These are phyloP conservation scores for Ogataea pini DNA, from an alignment of 805 yeast genomes.

Conservation along the genomic window DNA sequence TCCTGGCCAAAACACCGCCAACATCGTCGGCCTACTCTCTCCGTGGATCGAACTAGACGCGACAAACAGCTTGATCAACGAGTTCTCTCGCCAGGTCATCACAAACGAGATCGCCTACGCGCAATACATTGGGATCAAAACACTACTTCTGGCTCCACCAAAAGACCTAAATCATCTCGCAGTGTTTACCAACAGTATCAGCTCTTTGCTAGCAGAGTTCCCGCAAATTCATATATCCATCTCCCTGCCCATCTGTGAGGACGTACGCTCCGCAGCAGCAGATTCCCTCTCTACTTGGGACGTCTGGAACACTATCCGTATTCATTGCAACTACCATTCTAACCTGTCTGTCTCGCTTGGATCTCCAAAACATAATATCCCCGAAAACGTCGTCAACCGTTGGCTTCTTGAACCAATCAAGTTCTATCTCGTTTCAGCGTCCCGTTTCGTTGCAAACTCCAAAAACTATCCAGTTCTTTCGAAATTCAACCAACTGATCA, in stretches of 20 bases:
- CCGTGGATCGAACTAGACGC: conserved; percentile 74
- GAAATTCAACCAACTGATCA: conserved; percentile 52
- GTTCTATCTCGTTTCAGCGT: conserved; percentile 54
- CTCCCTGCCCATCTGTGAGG: conserved; percentile 53
- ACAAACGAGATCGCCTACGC: conserved; percentile 60
- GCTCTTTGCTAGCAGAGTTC: conserved; percentile 26
- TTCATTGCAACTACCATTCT: conserved; percentile 52
- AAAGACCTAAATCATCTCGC: conserved; percentile 53
- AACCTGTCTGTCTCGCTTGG: conserved; percentile 73
- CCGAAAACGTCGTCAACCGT: conserved; percentile 50
- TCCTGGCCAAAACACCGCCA: conserved; percentile 42
- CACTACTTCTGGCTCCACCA: conserved; percentile 65
- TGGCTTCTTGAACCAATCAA: conserved; percentile 73
- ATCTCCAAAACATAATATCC: conserved; percentile 61
- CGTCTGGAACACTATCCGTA: conserved; percentile 67
- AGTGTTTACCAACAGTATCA: conserved; percentile 46
- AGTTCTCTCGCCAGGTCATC: conserved; percentile 58
- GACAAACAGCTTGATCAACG: conserved; percentile 47
- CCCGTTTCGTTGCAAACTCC: conserved; percentile 58
- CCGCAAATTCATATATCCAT: conserved; percentile 44
- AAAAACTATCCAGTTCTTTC: conserved; percentile 66
- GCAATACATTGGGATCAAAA: conserved; percentile 54
- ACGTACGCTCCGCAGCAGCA: conserved; percentile 31
- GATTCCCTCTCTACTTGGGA: conserved; percentile 69
- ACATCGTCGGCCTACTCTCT: conserved; percentile 57